These are phyloP conservation scores for Hyphopichia wangnamkhiaoensis DNA, from an alignment of 1,139 yeast genomes.

Conservation along the genomic window DNA sequence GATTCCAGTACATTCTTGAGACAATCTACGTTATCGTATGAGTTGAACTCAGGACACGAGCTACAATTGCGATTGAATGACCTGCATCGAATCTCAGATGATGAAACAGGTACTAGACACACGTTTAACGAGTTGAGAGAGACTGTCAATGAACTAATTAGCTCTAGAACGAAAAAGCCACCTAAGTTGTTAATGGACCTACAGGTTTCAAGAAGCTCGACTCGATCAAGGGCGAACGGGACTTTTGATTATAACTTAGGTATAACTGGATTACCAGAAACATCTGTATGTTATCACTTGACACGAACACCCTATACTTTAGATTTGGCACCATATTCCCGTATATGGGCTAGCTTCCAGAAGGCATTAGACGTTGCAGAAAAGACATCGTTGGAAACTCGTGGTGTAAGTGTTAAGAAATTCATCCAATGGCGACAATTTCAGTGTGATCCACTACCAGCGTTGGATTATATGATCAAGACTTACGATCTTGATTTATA, in stretches of 20 bases:
- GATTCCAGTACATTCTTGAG: constrained; percentile 24
- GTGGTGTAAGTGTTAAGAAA: constrained; percentile 25
- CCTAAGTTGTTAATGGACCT: constrained; percentile 19
- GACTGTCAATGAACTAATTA: constrained; percentile 17
- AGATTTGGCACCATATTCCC: constrained; percentile 36
- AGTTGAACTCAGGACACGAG: constrained; percentile 33
- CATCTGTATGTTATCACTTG: constrained; percentile 20
- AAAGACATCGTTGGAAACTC: constrained; percentile 14
- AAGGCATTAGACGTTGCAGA: constrained; percentile 27
- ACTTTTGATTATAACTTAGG: constrained; percentile 12
- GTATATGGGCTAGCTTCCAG: constrained; percentile 41
- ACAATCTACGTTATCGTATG: constrained; percentile 32
- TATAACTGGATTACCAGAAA: constrained; percentile 26
- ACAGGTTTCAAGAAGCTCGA: constrained; percentile 14
- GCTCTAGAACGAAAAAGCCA: constrained; percentile 26
- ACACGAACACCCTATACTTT: constrained; percentile 19
- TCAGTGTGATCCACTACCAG: constrained; percentile 19
- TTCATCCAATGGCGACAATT: constrained; percentile 41
- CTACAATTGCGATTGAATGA: constrained; percentile 9
- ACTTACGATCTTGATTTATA: constrained; percentile 5
- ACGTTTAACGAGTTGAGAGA: constrained; percentile 2
- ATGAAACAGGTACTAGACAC: background rate
- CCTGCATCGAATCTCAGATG: no score
- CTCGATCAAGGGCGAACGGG: constrained; percentile 13
- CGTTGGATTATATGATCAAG: constrained; percentile 1